Evolutionary conservation across 805 yeast genomes (phyloP).

Genomic region (Candida corydali): DNA sequence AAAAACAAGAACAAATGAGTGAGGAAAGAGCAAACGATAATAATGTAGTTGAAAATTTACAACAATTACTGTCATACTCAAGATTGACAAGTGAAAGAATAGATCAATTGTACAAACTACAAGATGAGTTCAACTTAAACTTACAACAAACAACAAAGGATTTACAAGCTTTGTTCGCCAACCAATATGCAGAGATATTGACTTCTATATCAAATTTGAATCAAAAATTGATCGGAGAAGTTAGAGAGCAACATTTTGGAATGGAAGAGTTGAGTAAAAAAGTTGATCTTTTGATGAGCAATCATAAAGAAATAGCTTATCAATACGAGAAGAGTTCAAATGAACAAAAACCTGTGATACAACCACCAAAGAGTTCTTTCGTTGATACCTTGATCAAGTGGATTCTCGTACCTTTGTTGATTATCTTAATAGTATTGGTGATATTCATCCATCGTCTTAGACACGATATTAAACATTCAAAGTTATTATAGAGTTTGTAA

Average conservation of each 20-base stretch:
- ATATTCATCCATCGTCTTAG: constrained; percentile 50
- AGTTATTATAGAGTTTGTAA: constrained; percentile 38
- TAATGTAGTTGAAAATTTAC: constrained; percentile 6
- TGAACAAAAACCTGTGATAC: constrained; percentile 11
- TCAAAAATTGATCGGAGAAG: constrained; percentile 37
- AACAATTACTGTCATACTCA: constrained; percentile 5
- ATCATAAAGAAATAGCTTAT: constrained; percentile 34
- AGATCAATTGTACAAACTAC: constrained; percentile 10
- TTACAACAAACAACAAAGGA: constrained; percentile 14
- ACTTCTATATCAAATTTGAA: constrained; percentile 27
- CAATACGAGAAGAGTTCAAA: constrained; percentile 18
- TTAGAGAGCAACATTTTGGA: constrained; percentile 35
- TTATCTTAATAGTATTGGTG: constrained; percentile 37
- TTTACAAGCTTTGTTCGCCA: constrained; percentile 23
- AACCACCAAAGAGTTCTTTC: background rate
- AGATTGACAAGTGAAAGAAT: background rate
- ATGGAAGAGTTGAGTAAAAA: constrained; percentile 30
- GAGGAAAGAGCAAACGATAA: background rate
- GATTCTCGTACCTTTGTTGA: constrained; percentile 38
- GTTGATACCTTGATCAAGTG: constrained; percentile 28
- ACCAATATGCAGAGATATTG: constrained; percentile 30
- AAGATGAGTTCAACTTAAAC: background rate
- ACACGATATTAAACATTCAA: constrained; percentile 60
- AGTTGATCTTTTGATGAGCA: constrained; percentile 37
- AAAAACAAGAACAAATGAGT: constrained; percentile 14